Percentiles rank a stretch among this genome's conserved stretches.
Conservation (phyloP, 202 grass and related monocot genomes). For the Eragrostis tef region DNA sequence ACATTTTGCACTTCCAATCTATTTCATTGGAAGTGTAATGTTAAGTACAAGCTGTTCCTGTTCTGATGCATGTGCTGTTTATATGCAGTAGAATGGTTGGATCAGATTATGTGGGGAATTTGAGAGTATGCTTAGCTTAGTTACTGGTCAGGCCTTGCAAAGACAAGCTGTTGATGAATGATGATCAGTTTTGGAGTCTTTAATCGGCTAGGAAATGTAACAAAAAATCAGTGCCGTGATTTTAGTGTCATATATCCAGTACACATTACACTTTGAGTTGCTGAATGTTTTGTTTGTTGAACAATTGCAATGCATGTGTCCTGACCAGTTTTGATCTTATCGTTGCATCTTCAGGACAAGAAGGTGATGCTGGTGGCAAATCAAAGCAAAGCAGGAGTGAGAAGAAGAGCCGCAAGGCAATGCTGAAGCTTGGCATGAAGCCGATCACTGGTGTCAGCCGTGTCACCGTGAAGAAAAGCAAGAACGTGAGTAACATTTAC, state of each 20-base stretch:
- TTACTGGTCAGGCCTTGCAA: background rate
- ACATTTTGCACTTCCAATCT: background rate
- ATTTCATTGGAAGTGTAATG: background rate
- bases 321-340: constrained; percentile 10
- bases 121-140: background rate
- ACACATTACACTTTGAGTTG: background rate
- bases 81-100: background rate
- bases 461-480: constrained; percentile 85
- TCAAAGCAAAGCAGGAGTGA: constrained; percentile 93
- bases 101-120: background rate
- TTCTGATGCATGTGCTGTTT: constrained; percentile 7
- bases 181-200: background rate
- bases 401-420: constrained; percentile 91
- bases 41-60: background rate
- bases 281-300: background rate
- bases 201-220: background rate
- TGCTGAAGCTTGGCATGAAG: constrained; percentile 91
- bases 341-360: constrained; percentile 49
- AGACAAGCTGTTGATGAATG: background rate
- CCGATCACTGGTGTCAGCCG: constrained; percentile 66
- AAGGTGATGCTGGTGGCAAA: constrained; percentile 66
- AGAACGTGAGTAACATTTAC: constrained; percentile 62
- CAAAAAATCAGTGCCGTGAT: background rate
- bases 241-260: background rate
- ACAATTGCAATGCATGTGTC: background rate